Evolutionary conservation across 139 green algal genomes (phyloP), one percentile per base, ranked within the genome.

Genomic region (Raphidocelis subcapitata): DNA sequence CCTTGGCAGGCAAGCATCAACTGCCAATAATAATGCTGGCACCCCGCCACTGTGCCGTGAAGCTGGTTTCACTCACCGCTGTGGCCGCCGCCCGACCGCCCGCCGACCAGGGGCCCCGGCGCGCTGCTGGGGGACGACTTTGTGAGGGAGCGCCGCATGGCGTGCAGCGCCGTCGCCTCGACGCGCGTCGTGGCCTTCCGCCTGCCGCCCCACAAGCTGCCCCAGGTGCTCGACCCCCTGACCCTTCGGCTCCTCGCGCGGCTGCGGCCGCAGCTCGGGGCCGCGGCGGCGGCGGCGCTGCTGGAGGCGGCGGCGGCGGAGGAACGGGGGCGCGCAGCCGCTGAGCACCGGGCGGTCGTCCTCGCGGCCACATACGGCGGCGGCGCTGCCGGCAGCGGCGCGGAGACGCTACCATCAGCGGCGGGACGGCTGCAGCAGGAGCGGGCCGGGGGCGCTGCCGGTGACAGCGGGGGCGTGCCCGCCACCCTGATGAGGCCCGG

Each of bases 171-270:
- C 44, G 36, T 64, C 15, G 62, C 61, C 23, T 18, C n/a, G 12
- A 59, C 46, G 29, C 21, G 1, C 18, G 70, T 57, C n/a, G 46
- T 44, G 12, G 62, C 70, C 4, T 32, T 77, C 20, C 67, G 36
- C 28, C 12, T 65, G 10, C 23, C 60, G 1, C 37, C 60, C 16
- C 70, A 63, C 28, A 77, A 77, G 70, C 44, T 77, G 10, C 21
- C 69, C 44, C 36, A 32, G 5, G 14, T 15, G 5, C 44, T 77
- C 21, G 70, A 77, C 51, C 70, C 70, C 3, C 57, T 77, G 20
- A 77, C 70, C 5, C 47, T 77, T n/a, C 41, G 70, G 14, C 61
- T 77, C 44, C 62, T 77, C 31, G 61, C 60, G 21, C 54, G 47
- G 46, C 61, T 77, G 47, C 32, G 18, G n/a, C 70, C 61, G 61